These are phyloP conservation scores for Petunia secreta DNA, from an alignment of 257 asterid genomes.

Conservation along the genomic window DNA sequence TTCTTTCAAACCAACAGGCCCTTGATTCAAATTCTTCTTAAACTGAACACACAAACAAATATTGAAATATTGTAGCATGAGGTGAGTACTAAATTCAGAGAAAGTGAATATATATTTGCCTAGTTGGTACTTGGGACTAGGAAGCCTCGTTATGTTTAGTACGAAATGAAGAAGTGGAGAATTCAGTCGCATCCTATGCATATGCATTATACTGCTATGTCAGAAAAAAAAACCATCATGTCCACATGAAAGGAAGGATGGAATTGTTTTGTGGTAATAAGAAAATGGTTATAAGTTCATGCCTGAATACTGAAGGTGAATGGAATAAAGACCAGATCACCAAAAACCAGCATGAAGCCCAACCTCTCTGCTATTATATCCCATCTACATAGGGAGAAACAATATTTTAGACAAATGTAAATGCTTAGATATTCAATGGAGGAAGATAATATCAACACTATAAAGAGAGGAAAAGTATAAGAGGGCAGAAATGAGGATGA, in stretches of 20 bases:
- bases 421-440: not conserved
- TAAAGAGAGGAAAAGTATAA: not conserved
- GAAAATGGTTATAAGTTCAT: constrained; percentile 29
- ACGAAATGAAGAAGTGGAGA: constrained; percentile 8
- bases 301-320: constrained; percentile 99
- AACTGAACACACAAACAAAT: not conserved
- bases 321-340: constrained; percentile 97
- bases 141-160: not conserved
- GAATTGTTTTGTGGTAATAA: constrained; percentile 1
- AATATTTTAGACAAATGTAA: not conserved
- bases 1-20: not conserved
- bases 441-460: not conserved
- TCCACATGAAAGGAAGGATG: not conserved
- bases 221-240: no score
- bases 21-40: not conserved
- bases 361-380: constrained; percentile 97
- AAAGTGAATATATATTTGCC: not conserved
- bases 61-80: not conserved
- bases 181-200: constrained; percentile 7
- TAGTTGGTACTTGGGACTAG: not conserved
- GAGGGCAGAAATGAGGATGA: not conserved
- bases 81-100: not conserved
- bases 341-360: constrained; percentile 99
- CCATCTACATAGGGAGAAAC: constrained; percentile 59
- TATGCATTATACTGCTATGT: not conserved